Conservation (phyloP, 1,284 basidiomycete species). For the Laetiporus sulphureus region DNA sequence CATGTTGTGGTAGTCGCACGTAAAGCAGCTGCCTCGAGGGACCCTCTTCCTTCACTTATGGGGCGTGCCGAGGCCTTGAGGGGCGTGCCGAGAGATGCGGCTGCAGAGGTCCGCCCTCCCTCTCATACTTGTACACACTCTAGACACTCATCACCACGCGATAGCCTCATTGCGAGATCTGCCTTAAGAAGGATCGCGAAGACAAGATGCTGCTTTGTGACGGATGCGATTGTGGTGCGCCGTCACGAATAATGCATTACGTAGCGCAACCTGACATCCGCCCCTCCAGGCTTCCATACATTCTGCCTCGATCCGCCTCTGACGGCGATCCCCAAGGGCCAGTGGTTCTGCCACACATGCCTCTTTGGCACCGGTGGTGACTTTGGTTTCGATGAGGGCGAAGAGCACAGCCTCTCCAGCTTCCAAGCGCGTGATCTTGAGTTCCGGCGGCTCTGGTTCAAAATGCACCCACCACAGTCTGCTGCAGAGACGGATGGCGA, state of each 20-base stretch:
- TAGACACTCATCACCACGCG: constrained; percentile 2
- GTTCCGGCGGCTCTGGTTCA: constrained; percentile 88
- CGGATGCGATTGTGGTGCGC: constrained; percentile 89
- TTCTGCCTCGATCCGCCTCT: constrained; percentile 94
- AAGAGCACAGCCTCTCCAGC: constrained; percentile 88
- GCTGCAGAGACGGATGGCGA: constrained; percentile 8
- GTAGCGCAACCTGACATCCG: neutral
- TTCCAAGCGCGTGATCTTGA: constrained; percentile 90
- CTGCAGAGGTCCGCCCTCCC: constrained; percentile 20
- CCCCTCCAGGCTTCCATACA: constrained; percentile 81
- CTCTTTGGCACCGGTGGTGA: constrained; percentile 93
- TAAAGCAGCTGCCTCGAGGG: constrained; percentile 13
- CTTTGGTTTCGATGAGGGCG: constrained; percentile 97
- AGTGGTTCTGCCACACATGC: constrained; percentile 97
- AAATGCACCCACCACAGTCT: constrained; percentile 57
- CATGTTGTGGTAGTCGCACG: constrained; percentile 12
- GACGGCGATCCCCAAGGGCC: constrained; percentile 77
- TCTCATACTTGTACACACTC: neutral
- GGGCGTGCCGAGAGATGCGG: constrained; percentile 9
- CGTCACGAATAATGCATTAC: constrained; percentile 2
- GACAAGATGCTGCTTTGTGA: constrained; percentile 94
- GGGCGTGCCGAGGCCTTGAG: constrained; percentile 4
- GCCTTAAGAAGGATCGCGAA: constrained; percentile 80
- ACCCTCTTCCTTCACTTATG: constrained; percentile 1
- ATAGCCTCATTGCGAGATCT: constrained; percentile 82